Conservation (phyloP, 148 eudicot species). For the Fagopyrum tataricum region DNA sequence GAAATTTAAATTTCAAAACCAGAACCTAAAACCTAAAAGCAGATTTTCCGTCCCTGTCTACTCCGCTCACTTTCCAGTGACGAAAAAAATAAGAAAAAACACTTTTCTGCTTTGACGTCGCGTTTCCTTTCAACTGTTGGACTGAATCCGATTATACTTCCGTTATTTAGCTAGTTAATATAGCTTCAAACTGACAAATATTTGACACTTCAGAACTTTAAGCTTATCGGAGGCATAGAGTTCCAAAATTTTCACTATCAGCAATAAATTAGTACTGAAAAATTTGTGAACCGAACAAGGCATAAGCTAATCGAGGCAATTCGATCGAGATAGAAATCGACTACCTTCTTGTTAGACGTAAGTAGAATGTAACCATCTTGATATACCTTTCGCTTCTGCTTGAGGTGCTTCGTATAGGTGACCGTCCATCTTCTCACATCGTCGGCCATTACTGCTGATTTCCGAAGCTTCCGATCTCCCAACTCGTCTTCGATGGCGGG, state of each 20-base stretch:
- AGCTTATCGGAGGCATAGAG: background rate
- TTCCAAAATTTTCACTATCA: background rate
- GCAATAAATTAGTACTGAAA: background rate
- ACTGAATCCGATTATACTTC: background rate
- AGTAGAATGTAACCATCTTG: conserved; percentile 65
- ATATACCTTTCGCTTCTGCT: conserved; percentile 84
- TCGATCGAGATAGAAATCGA: background rate
- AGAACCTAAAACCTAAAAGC: background rate
- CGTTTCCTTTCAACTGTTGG: background rate
- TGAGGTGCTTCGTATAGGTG: conserved; percentile 76
- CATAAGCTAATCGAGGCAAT: background rate
- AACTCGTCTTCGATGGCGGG: conserved; percentile 7
- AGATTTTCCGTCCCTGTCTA: background rate
- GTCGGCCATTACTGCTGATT: conserved; percentile 32
- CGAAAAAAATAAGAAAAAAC: background rate
- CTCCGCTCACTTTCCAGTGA: background rate
- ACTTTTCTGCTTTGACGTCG: background rate
- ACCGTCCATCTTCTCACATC: conserved; percentile 58
- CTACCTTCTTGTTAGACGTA: conserved; percentile 33
- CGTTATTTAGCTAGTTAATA: background rate
- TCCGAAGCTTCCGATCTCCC: background rate
- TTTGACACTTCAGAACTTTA: background rate
- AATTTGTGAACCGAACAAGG: background rate
- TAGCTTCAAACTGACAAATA: background rate
- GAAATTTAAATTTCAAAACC: background rate